phyloP scores from a whole-genome alignment of 2,329 filamentous ascomycete species.

The Botryosphaeria agaves region DNA sequence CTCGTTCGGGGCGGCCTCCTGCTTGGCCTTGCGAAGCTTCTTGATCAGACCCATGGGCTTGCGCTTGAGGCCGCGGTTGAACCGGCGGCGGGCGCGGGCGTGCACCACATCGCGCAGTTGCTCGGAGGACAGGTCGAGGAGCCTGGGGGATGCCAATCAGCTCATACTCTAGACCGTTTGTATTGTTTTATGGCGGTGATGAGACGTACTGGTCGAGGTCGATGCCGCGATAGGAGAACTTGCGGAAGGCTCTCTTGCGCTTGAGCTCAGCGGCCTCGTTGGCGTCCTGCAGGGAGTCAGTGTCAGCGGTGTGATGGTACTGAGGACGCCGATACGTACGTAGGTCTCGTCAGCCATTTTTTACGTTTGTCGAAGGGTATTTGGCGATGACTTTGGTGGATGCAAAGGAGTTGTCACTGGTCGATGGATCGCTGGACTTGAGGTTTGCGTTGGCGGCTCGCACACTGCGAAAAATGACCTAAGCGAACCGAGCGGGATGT shows the following conservation, averaged over 20 bases:
- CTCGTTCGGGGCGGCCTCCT: constrained; percentile 98
- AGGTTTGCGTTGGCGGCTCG: not conserved
- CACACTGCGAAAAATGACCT: not conserved
- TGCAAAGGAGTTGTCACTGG: not conserved
- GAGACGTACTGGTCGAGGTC: constrained; percentile 91
- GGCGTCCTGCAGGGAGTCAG: constrained; percentile 51
- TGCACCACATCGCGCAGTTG: constrained; percentile 99
- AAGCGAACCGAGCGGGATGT: no score
- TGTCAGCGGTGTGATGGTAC: constrained; percentile 2
- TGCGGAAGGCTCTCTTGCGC: constrained; percentile 99
- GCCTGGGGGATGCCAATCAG: constrained; percentile 35
- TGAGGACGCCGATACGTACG: constrained; percentile 40
- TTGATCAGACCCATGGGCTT: constrained; percentile 99
- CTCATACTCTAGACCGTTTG: not conserved
- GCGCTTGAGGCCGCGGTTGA: constrained; percentile 99
- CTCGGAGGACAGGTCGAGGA: constrained; percentile 96
- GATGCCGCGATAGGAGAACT: constrained; percentile 99
- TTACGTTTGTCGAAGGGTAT: not conserved
- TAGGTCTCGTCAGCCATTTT: constrained; percentile 83
- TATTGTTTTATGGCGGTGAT: constrained; percentile 4
- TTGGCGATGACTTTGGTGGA: not conserved
- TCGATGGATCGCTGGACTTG: not conserved
- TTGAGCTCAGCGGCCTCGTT: constrained; percentile 96
- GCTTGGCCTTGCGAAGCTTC: constrained; percentile 99
- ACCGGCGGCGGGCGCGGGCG: constrained; percentile 92